Conservation (phyloP, 495 filamentous ascomycete species). For the Aspergillus carlsbadensis region DNA sequence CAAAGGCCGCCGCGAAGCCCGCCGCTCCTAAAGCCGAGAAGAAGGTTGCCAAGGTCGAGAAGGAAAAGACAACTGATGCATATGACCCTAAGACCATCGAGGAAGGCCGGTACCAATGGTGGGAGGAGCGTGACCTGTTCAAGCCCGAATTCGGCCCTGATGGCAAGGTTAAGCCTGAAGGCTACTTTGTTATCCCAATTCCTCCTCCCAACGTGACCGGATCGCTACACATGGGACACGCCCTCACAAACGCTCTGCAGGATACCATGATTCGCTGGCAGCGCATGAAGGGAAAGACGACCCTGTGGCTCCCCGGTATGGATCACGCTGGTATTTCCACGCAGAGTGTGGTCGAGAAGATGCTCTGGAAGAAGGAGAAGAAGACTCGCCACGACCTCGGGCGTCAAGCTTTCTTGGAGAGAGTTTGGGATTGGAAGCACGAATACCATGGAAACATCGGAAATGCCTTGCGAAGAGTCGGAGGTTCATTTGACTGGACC, state of each 20-base stretch:
- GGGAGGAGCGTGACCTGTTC: constrained; percentile 68
- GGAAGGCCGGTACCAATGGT: constrained; percentile 57
- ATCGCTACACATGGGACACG: constrained; percentile 70
- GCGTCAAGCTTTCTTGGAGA: constrained; percentile 56
- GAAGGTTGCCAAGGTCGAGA: constrained; percentile 52
- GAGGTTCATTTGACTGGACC: constrained; percentile 63
- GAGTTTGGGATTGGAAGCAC: constrained; percentile 69
- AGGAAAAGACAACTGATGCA: constrained; percentile 52
- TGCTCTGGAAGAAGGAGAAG: constrained; percentile 65
- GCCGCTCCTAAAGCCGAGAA: constrained; percentile 52
- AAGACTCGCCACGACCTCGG: constrained; percentile 68
- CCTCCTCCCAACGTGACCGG: constrained; percentile 81
- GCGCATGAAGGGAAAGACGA: constrained; percentile 63
- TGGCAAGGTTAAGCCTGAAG: constrained; percentile 64
- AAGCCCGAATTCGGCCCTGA: constrained; percentile 65
- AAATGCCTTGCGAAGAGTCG: constrained; percentile 55
- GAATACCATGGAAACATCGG: constrained; percentile 66
- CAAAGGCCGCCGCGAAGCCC: constrained; percentile 43
- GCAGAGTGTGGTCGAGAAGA: constrained; percentile 75
- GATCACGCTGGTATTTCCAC: constrained; percentile 79
- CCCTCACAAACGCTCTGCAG: constrained; percentile 65
- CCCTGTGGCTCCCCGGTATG: constrained; percentile 71
- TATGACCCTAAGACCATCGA: constrained; percentile 59
- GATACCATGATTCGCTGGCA: constrained; percentile 75
- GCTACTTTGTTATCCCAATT: constrained; percentile 69